phyloP scores from a whole-genome alignment of 202 grass and related monocot genomes.

The Elaeis oleifera region DNA sequence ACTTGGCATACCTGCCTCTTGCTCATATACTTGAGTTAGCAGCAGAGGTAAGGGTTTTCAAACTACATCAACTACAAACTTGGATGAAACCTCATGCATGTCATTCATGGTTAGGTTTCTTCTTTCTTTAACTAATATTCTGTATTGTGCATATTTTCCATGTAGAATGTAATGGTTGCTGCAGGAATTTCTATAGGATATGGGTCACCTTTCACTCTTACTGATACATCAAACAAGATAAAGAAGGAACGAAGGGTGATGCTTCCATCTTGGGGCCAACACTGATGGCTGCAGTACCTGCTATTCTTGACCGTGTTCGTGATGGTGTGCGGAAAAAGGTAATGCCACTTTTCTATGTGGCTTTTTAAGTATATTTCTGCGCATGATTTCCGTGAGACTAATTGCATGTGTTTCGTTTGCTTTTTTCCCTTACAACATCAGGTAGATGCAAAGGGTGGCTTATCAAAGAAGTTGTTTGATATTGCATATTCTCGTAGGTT shows the following conservation, averaged over 20 bases:
- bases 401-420: neutral
- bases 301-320: conserved; percentile 87
- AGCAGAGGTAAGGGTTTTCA: conserved; percentile 57
- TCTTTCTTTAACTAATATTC: conserved; percentile 8
- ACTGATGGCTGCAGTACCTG: conserved; percentile 90
- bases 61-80: neutral
- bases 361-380: too few relatives aligned
- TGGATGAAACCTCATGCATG: neutral
- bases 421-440: conserved; percentile 24
- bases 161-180: conserved; percentile 68
- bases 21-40: conserved; percentile 94
- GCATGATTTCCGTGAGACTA: too few relatives aligned
- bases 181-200: conserved; percentile 78
- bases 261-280: conserved; percentile 68
- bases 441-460: conserved; percentile 81
- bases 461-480: conserved; percentile 78
- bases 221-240: conserved; percentile 92
- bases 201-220: conserved; percentile 82
- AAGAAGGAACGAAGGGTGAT: conserved; percentile 83
- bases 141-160: conserved; percentile 13
- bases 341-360: too few relatives aligned
- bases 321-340: conserved; percentile 87
- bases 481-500: conserved; percentile 67
- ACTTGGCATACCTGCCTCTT: conserved; percentile 86
- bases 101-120: too few relatives aligned